Base-by-base conservation (phyloP, 1,284 basidiomycete species). In the Puccinia horiana region DNA sequence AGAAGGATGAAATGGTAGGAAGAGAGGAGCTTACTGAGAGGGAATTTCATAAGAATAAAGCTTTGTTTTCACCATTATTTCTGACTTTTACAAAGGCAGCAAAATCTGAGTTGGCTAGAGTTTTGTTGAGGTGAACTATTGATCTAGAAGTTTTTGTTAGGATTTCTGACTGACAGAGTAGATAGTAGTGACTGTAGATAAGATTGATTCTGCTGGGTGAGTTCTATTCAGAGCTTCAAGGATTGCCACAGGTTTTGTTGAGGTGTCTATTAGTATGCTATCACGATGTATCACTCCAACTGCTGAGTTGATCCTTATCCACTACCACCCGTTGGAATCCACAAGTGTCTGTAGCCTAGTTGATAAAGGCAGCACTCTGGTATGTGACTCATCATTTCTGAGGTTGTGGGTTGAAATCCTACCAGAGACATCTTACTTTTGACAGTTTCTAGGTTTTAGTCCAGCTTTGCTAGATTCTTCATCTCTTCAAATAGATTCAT, bases 101-200 rank as follows among this genome's bases (percentile, higher is more conserved):
- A 32, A 72, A 72, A 23, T 49, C 40, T 6, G 44, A 29, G n/a
- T 35, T 52, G 1, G 23, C 18, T 1, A 72, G 69, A 2, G 69
- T 72, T 72, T 52, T n/a, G 49, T 52, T 72, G 20, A 70, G 23
- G 44, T 70, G 67, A 3, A 70, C 67, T 1, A 29, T 14, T 44
- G 44, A 49, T 72, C 44, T 2, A 72, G 67, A 14, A 47, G 11
- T 70, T 70, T 6, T 4, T 44, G 42, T 70, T 70, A 42, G 29
- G 67, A 40, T 37, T 70, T 70, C 67, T 70, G 44, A 8, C 67
- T 23, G 9, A 42, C 44, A 6, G 69, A 23, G 29, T 72, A 72
- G n/a, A 72, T 52, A 0, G 44, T 72, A 1, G n/a, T 9, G 44
- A 72, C 23, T 1, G 69, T 49, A 11, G 69, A n/a, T 18, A 72